These are phyloP conservation scores for Cladosporium sp. DNA, from an alignment of 2,329 filamentous ascomycete genomes.

Conservation along the genomic window DNA sequence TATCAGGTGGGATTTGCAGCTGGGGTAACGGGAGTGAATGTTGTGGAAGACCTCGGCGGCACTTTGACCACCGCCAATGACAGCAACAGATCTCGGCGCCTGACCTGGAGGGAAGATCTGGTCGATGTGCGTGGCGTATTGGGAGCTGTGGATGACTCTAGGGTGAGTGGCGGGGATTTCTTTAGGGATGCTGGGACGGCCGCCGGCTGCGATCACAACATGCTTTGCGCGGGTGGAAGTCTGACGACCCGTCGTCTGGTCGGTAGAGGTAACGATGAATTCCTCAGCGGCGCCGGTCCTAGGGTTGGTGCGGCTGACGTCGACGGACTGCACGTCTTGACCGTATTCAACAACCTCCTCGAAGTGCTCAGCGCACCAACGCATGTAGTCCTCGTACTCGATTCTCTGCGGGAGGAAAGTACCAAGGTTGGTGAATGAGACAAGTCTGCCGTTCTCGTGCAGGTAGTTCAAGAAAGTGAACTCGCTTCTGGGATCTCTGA, in stretches of 20 bases:
- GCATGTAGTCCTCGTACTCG: conserved; percentile 94
- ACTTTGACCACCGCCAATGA: conserved; percentile 86
- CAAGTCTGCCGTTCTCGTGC: conserved; percentile 71
- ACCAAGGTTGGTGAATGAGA: conserved; percentile 84
- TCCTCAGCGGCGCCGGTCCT: conserved; percentile 52
- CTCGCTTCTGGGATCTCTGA: conserved; percentile 80
- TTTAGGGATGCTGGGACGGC: conserved; percentile 65
- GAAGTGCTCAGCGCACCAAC: conserved; percentile 85
- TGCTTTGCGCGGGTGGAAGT: conserved; percentile 58
- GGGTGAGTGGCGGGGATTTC: conserved; percentile 66
- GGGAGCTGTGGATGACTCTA: conserved; percentile 80
- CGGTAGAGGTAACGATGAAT: conserved; percentile 65
- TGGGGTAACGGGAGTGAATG: conserved; percentile 75
- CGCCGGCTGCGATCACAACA: conserved; percentile 66
- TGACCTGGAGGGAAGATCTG: conserved; percentile 55
- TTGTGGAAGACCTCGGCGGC: conserved; percentile 95
- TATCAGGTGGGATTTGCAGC: conserved; percentile 70
- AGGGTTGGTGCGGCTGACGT: conserved; percentile 50
- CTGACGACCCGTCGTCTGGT: conserved; percentile 54
- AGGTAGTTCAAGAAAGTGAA: conserved; percentile 98
- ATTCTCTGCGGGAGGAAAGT: conserved; percentile 82
- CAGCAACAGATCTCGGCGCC: conserved; percentile 67
- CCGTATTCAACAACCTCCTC: conserved; percentile 68
- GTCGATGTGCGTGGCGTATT: conserved; percentile 66
- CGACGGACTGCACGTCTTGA: conserved; percentile 70